Evolutionary conservation across 2,329 filamentous ascomycete genomes (phyloP), one percentile per base, ranked within the genome.

Genomic region (Aspergillus calidoustus): DNA sequence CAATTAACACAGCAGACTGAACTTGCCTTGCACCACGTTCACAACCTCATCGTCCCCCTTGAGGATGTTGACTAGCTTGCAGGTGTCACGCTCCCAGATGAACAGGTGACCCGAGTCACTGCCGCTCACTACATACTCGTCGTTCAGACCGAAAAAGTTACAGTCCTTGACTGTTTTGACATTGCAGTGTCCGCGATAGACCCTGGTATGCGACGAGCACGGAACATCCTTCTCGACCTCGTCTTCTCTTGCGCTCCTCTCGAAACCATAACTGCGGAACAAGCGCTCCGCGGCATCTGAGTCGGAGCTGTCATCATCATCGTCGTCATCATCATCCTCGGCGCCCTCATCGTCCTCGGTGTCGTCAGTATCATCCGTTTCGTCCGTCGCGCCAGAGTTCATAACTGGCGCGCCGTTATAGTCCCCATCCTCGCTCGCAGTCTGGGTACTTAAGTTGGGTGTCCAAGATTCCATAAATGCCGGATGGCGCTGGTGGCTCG

Each of bases 21-120:
- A 66, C 73, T 53, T 71, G 83, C 85, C 86, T 81, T 89, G 86
- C 15, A 89, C 79, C 17, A 90, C 88, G 68, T 90, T 90, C 60
- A 90, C 88, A n/a, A 89, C 86, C 64, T 90, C 88, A 25, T 85
- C 85, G 70, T 90, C 88, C 1, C 86, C 88, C 71, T 88, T 83
- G 7, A 90, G 78, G 17, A 90, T 87, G 69, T 89, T 89, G 54
- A 89, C 79, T 53, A 90, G 75, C 59, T 86, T 78, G 19, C 80
- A 78, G 4, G 86, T 87, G 68, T 87, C 86, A 59, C 84, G 82
- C 67, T 90, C 87, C 88, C 87, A 90, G 56, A 90, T 89, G 73
- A 90, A 90, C 25, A 90, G 71, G 70, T 90, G 84, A 0, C 88
- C 88, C 54, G 84, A 86, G 68, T 90, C 88, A 62, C 85, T 87